A percentile compares a stretch with the other conserved stretches of the same genome.
phyloP scores from a whole-genome alignment of 768 basidiomycete species.

The Hericium erinaceus region DNA sequence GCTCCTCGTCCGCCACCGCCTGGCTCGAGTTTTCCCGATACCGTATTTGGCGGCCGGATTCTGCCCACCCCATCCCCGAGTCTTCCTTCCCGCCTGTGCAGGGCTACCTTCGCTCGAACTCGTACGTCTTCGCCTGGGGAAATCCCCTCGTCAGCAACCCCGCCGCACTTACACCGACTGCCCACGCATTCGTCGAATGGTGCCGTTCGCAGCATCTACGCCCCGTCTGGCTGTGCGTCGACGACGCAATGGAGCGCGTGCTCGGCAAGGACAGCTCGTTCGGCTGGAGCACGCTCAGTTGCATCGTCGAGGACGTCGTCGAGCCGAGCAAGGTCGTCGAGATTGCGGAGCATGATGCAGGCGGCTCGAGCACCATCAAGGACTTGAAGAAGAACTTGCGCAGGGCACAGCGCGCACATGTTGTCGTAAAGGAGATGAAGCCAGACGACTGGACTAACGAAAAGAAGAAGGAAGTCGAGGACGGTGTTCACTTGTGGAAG shows the following conservation, averaged over 20 bases:
- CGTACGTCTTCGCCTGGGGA: slow-evolving; percentile 24
- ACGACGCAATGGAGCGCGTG: slow-evolving; percentile 39
- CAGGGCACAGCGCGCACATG: slow-evolving; percentile 44
- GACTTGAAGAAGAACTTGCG: slow-evolving; percentile 55
- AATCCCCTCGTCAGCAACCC: slow-evolving; percentile 13
- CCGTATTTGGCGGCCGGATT: slow-evolving; percentile 38
- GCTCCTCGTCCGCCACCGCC: slow-evolving; percentile 59
- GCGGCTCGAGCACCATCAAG: slow-evolving; percentile 31
- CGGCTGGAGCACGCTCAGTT: slow-evolving; percentile 51
- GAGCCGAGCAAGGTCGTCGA: slow-evolving; percentile 35
- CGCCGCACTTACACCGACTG: slow-evolving; percentile 37
- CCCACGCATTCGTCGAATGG: slow-evolving; percentile 29
- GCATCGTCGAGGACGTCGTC: slow-evolving; percentile 53
- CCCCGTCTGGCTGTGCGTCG: slow-evolving; percentile 54
- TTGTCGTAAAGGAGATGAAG: slow-evolving; percentile 37
- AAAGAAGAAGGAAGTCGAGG: slow-evolving; percentile 37
- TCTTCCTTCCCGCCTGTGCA: slow-evolving; percentile 49
- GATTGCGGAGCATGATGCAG: slow-evolving; percentile 25
- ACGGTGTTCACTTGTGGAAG: slow-evolving; percentile 50
- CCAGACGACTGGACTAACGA: slow-evolving; percentile 32
- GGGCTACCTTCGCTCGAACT: slow-evolving; percentile 48
- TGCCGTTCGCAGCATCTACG: slow-evolving; percentile 35
- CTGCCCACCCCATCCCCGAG: slow-evolving; percentile 47
- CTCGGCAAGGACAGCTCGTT: slow-evolving; percentile 32
- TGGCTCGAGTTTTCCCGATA: slow-evolving; percentile 51